Evolutionary conservation across 2,329 filamentous ascomycete species (phyloP).

Genomic region (Verticillium dahliae): DNA sequence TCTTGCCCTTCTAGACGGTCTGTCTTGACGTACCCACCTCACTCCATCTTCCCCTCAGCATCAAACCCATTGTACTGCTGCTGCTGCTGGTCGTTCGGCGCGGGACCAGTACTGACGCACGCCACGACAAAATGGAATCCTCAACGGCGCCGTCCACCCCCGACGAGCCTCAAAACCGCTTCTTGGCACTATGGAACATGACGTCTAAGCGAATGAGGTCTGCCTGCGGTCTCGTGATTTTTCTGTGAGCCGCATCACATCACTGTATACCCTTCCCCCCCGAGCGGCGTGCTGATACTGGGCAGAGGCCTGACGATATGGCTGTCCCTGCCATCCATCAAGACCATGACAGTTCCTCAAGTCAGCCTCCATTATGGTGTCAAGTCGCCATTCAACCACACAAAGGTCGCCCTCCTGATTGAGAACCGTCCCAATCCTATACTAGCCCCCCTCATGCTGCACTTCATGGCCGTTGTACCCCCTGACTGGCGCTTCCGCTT

Average conservation of each 20-base stretch:
- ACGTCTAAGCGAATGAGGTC: slow-evolving; percentile 27
- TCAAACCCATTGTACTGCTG: too few species aligned
- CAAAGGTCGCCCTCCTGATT: slow-evolving; percentile 49
- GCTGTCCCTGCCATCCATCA: slow-evolving; percentile 15
- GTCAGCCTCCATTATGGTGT: slow-evolving; percentile 25
- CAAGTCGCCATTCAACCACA: slow-evolving; percentile 34
- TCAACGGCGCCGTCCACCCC: background rate
- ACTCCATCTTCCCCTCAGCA: background rate
- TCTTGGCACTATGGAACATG: slow-evolving; percentile 21
- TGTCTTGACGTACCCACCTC: background rate
- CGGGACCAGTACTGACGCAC: too few species aligned
- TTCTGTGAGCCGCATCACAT: slow-evolving; percentile 19
- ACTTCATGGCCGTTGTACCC: slow-evolving; percentile 49
- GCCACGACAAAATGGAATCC: background rate
- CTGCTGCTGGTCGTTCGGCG: too few species aligned
- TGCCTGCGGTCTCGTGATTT: slow-evolving; percentile 18
- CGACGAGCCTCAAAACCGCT: background rate
- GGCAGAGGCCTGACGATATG: slow-evolving; percentile 11
- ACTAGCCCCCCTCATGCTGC: slow-evolving; percentile 46
- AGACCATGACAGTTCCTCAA: slow-evolving; percentile 17
- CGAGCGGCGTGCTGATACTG: background rate
- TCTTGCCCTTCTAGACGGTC: too few species aligned
- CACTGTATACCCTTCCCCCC: background rate
- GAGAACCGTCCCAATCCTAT: slow-evolving; percentile 42
- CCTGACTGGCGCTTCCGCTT: slow-evolving; percentile 50